Conservation (phyloP, 2,329 filamentous ascomycete genomes). For the Colletotrichum cordylinicola region DNA sequence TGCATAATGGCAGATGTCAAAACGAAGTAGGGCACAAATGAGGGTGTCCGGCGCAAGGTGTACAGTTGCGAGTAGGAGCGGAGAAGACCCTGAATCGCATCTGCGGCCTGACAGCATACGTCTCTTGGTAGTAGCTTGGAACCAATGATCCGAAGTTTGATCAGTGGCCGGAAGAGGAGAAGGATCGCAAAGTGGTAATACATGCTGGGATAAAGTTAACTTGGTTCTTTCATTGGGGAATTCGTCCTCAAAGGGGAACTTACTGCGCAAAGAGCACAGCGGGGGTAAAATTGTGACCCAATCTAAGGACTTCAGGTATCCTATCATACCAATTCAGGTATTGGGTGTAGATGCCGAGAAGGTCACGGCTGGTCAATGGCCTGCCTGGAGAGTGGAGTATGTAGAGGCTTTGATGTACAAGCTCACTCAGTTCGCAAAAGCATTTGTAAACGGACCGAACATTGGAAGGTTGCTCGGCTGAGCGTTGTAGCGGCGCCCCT, state of each 20-base stretch:
- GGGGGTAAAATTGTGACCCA: slow-evolving; percentile 74
- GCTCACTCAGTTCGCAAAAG: slow-evolving; percentile 75
- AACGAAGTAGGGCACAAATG: slow-evolving; percentile 68
- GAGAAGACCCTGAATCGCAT: slow-evolving; percentile 62
- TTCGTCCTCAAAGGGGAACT: slow-evolving; percentile 37
- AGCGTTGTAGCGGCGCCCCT: slow-evolving; percentile 60
- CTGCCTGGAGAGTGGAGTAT: slow-evolving; percentile 74
- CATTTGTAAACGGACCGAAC: slow-evolving; percentile 72
- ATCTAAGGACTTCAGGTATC: slow-evolving; percentile 67
- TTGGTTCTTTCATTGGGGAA: not conserved
- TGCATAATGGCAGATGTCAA: slow-evolving; percentile 67
- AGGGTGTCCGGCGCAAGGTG: slow-evolving; percentile 62
- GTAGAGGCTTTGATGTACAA: slow-evolving; percentile 75
- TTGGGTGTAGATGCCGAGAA: slow-evolving; percentile 69
- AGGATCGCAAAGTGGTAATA: slow-evolving; percentile 75
- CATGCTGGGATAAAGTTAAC: slow-evolving; percentile 54
- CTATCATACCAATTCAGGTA: slow-evolving; percentile 76
- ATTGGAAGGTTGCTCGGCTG: slow-evolving; percentile 68
- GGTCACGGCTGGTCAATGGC: slow-evolving; percentile 66
- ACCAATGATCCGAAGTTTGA: slow-evolving; percentile 67
- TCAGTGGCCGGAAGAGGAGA: slow-evolving; percentile 76
- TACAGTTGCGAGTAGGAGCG: slow-evolving; percentile 65
- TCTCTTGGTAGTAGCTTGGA: slow-evolving; percentile 69
- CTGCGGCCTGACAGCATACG: slow-evolving; percentile 67
- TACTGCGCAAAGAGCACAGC: slow-evolving; percentile 78